These are phyloP conservation scores for Tetrastigma voinierianum DNA, from an alignment of 164 flowering plant species.

Conservation along the genomic window DNA sequence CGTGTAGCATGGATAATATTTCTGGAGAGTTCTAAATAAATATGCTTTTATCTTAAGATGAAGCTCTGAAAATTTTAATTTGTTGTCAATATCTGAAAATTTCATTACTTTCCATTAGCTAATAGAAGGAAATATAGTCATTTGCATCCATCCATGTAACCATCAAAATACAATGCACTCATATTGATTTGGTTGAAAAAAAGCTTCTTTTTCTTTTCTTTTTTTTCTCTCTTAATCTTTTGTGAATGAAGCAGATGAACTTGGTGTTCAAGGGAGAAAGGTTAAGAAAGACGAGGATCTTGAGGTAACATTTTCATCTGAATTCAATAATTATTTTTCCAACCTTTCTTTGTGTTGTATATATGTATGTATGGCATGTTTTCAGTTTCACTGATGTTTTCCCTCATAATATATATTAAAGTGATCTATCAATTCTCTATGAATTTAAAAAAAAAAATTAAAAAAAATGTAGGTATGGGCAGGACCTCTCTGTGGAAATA, in stretches of 20 bases:
- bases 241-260: constrained; percentile 42
- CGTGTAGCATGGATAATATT: too few species aligned
- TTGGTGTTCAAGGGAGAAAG: constrained; percentile 82
- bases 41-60: too few species aligned
- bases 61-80: too few species aligned
- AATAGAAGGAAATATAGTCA: too few species aligned
- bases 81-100: too few species aligned
- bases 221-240: background rate
- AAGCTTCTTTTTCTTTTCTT: background rate
- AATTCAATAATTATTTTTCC: too few species aligned
- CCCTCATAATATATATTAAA: background rate
- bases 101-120: too few species aligned
- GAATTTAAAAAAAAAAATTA: too few species aligned
- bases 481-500: constrained; percentile 49
- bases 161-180: too few species aligned
- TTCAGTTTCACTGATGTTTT: background rate
- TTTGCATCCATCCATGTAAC: too few species aligned
- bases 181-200: background rate
- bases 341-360: background rate
- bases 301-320: constrained; percentile 41
- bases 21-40: too few species aligned
- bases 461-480: constrained; percentile 63
- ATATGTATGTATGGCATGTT: background rate
- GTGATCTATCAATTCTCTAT: background rate
- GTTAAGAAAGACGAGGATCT: constrained; percentile 52